phyloP scores from a whole-genome alignment of 2,329 filamentous ascomycete genomes.

The Ceratocystis destructans region DNA sequence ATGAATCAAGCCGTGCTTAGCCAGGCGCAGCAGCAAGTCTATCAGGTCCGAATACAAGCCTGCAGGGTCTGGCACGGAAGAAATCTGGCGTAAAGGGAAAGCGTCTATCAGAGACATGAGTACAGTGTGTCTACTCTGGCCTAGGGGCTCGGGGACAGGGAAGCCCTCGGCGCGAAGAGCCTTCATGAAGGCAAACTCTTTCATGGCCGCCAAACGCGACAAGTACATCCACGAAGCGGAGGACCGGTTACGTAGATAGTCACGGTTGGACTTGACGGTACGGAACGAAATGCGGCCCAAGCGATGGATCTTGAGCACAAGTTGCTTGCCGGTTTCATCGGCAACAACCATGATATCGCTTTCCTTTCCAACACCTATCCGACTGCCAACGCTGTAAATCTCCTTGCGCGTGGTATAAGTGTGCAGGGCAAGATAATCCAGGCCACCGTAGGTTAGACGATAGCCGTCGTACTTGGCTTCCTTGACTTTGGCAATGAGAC shows the following conservation, averaged over 20 bases:
- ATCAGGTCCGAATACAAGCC: slow-evolving; percentile 86
- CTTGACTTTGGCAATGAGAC: slow-evolving; percentile 81
- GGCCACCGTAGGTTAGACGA: slow-evolving; percentile 85
- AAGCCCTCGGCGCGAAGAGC: slow-evolving; percentile 73
- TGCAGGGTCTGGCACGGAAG: slow-evolving; percentile 68
- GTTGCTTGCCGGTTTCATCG: slow-evolving; percentile 59
- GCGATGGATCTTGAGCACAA: slow-evolving; percentile 88
- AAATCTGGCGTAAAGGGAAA: slow-evolving; percentile 80
- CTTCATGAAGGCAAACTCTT: slow-evolving; percentile 90
- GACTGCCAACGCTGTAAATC: slow-evolving; percentile 84
- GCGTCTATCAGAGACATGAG: slow-evolving; percentile 92
- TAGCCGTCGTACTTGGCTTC: slow-evolving; percentile 98
- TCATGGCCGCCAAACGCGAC: slow-evolving; percentile 78
- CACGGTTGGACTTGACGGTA: slow-evolving; percentile 86
- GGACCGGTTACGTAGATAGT: slow-evolving; percentile 72
- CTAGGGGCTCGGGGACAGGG: slow-evolving; percentile 73
- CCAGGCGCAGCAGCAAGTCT: slow-evolving; percentile 67
- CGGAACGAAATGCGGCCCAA: slow-evolving; percentile 93
- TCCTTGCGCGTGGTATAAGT: slow-evolving; percentile 65
- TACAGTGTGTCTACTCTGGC: slow-evolving; percentile 86
- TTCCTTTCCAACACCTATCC: slow-evolving; percentile 94
- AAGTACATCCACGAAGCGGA: slow-evolving; percentile 97
- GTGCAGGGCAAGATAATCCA: slow-evolving; percentile 95
- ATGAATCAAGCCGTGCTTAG: slow-evolving; percentile 80
- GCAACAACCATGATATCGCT: slow-evolving; percentile 94